A percentile compares a stretch with the other conserved stretches of the same genome.
Evolutionary conservation across 139 green algal species (phyloP).

Genomic region (Chlorella sp.): DNA sequence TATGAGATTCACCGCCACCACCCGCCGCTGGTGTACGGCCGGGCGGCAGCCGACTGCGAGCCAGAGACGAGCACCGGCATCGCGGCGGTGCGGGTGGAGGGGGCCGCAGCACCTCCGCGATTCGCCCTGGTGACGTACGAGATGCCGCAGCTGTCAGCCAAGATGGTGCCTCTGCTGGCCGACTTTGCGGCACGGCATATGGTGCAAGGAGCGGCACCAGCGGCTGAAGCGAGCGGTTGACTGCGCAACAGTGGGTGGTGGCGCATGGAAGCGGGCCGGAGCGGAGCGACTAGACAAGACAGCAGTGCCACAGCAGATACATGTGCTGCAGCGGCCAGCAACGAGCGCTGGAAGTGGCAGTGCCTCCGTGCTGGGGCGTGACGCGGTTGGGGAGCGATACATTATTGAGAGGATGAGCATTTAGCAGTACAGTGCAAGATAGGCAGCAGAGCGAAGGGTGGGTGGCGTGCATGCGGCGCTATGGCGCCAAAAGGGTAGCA

Average conservation of each 20-base stretch:
- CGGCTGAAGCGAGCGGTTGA: background rate
- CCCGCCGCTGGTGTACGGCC: constrained; percentile 73
- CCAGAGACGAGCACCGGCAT: constrained; percentile 61
- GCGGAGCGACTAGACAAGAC: background rate
- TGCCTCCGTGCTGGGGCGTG: too few species aligned
- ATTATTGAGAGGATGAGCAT: too few species aligned
- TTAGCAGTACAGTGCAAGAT: too few species aligned
- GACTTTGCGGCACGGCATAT: constrained; percentile 61
- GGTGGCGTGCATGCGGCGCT: too few species aligned
- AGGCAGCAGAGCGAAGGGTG: too few species aligned
- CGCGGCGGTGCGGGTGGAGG: constrained; percentile 58
- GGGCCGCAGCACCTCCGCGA: constrained; percentile 21
- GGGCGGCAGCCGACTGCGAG: constrained; percentile 50
- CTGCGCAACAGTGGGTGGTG: background rate
- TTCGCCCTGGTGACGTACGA: constrained; percentile 67
- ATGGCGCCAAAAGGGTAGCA: too few species aligned
- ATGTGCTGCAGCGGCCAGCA: background rate
- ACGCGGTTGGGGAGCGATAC: too few species aligned
- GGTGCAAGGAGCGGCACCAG: background rate
- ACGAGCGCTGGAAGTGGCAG: background rate
- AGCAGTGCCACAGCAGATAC: background rate
- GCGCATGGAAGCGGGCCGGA: background rate
- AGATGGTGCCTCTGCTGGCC: constrained; percentile 59
- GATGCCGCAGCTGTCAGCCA: constrained; percentile 71
- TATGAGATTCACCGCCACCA: constrained; percentile 72